Base-by-base conservation (phyloP, 805 yeast genomes). In the Dipodascopsis tothii region DNA sequence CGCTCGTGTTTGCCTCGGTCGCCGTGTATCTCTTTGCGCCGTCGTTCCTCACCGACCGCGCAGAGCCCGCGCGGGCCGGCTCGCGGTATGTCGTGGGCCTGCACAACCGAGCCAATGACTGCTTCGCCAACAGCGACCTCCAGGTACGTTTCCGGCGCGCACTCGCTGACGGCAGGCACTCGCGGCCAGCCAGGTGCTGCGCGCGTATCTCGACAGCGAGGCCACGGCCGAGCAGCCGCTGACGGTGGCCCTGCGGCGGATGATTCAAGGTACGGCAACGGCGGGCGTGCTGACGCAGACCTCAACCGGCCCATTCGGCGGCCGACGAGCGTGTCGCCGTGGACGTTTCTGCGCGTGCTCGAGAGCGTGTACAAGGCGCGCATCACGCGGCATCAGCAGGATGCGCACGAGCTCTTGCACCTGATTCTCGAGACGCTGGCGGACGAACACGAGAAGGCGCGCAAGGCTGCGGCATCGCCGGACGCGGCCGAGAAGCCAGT, bases 321-420 rank as follows among this genome's bases (percentile, higher is more conserved):
- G 1, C 62, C 79, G 1, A 69, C 74, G 43, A 71, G 79, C 5
- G 64, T 80, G 3, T 77, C 88, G 0, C 87, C 85, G 0, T 81
- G 94, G 88, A 80, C 84, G 1, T 73, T 88, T 39, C 65, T 90
- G 17, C 80, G 73, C 41, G 80, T 77, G 7, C 64, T 92, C 40
- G 97, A 90, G 57, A 62, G 61, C 6, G 78, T 83, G 14, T 83
- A 80, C 64, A 74, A 78, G 43, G 79, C 88, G 3, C 77, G 75
- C 51, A 80, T 92, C 21, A 80, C 94, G 2, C 67, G 82, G 28
- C 76, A 75, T 37, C 98, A 92, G 61, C 95, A 90, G 58, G 98
- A 90, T 65, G 96, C 97, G 0, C 96, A 92, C 56, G 98, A 90
- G 58, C 70, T 92, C 51, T 74, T 90, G 23, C 95, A 86, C 59